A percentile compares a stretch with the other conserved stretches of the same genome.
phyloP scores from a whole-genome alignment of 306 rosid genomes.

The Begonia masoniana region DNA sequence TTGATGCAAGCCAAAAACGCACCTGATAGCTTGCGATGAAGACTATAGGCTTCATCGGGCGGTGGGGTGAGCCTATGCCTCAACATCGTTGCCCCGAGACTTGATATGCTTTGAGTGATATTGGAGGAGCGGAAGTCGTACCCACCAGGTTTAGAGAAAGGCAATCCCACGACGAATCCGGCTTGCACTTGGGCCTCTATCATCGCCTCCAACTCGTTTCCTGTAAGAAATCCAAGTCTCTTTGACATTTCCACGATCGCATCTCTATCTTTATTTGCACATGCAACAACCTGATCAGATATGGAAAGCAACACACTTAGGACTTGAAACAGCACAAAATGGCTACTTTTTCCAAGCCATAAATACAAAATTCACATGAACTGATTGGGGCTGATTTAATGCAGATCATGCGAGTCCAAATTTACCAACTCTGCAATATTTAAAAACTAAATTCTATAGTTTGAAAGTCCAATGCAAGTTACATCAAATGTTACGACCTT shows the following conservation, averaged over 20 bases:
- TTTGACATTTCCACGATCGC: constrained; percentile 74
- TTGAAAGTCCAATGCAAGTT: no score
- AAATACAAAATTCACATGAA: no score
- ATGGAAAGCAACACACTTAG: background rate
- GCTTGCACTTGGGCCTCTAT: constrained; percentile 92
- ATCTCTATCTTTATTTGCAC: constrained; percentile 59
- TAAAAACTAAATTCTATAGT: no score
- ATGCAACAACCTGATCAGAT: constrained; percentile 62
- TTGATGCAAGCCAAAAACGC: constrained; percentile 91
- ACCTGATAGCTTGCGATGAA: constrained; percentile 88
- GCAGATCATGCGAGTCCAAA: no score
- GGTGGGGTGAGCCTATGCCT: constrained; percentile 94
- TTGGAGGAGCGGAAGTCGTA: constrained; percentile 57
- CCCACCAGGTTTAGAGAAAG: constrained; percentile 57
- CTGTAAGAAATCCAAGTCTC: constrained; percentile 86
- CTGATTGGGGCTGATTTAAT: no score
- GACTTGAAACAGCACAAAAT: no score
- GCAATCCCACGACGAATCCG: constrained; percentile 88
- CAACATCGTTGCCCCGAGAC: constrained; percentile 87
- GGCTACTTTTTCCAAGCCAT: no score
- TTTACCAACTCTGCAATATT: no score
- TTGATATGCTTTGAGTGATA: constrained; percentile 59
- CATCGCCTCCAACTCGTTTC: constrained; percentile 82
- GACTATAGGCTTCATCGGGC: constrained; percentile 89
- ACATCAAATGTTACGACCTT: no score